These are phyloP conservation scores for Fusarium musae DNA, from an alignment of 2,329 filamentous ascomycete species.

Conservation along the genomic window DNA sequence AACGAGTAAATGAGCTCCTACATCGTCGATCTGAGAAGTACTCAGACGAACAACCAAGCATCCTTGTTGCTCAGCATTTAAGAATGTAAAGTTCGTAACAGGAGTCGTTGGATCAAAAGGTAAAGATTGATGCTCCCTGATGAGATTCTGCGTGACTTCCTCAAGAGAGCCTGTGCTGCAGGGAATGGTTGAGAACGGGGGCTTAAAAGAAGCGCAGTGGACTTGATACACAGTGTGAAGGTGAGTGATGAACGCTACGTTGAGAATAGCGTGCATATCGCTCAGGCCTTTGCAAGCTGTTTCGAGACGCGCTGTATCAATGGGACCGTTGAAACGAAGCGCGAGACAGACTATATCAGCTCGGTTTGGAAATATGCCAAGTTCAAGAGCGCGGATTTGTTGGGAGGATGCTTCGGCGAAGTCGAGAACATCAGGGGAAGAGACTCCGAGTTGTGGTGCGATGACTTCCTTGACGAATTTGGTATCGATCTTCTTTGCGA, in stretches of 20 bases:
- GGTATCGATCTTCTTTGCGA: slow-evolving; percentile 40
- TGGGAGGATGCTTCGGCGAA: slow-evolving; percentile 60
- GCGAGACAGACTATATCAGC: slow-evolving; percentile 61
- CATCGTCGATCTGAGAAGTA: slow-evolving; percentile 61
- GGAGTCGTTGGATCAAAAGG: slow-evolving; percentile 56
- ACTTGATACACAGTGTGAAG: slow-evolving; percentile 61
- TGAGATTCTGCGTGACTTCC: slow-evolving; percentile 52
- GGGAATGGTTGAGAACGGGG: slow-evolving; percentile 57
- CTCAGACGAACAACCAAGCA: slow-evolving; percentile 60
- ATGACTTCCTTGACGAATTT: slow-evolving; percentile 55
- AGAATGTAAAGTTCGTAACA: slow-evolving; percentile 61
- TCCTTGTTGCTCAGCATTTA: slow-evolving; percentile 61
- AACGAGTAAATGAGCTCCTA: slow-evolving; percentile 57
- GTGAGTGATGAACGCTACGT: slow-evolving; percentile 63
- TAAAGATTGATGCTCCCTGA: slow-evolving; percentile 56
- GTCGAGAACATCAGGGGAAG: slow-evolving; percentile 57
- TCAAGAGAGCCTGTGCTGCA: slow-evolving; percentile 55
- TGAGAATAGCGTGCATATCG: slow-evolving; percentile 61
- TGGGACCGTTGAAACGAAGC: slow-evolving; percentile 58
- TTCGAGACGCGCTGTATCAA: slow-evolving; percentile 57
- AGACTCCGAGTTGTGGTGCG: slow-evolving; percentile 56
- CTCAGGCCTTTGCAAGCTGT: slow-evolving; percentile 58
- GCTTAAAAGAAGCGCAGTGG: slow-evolving; percentile 54
- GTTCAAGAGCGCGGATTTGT: slow-evolving; percentile 61
- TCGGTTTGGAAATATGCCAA: slow-evolving; percentile 56